Percentiles rank a stretch among this genome's conserved stretches.
Evolutionary conservation across 2,329 filamentous ascomycete genomes (phyloP).

Genomic region (Claviceps sp.): DNA sequence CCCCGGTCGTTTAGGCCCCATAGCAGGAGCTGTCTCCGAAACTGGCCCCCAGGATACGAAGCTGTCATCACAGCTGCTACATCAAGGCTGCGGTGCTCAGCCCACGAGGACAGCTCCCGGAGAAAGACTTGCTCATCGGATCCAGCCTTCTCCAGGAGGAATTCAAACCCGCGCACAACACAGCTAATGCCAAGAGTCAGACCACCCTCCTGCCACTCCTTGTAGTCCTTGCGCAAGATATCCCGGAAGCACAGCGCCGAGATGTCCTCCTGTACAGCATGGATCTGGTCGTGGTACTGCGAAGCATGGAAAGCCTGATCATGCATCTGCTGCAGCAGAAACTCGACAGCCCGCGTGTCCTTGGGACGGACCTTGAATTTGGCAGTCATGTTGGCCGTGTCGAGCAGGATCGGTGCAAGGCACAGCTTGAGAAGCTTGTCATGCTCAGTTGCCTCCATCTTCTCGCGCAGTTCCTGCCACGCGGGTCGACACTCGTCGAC

Average conservation of each 20-base stretch:
- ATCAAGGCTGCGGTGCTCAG: slow-evolving; percentile 43
- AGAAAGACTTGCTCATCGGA: slow-evolving; percentile 30
- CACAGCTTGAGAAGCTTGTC: slow-evolving; percentile 52
- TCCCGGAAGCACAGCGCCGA: slow-evolving; percentile 47
- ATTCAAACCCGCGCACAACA: slow-evolving; percentile 48
- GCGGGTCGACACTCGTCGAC: slow-evolving; percentile 40
- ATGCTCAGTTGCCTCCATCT: slow-evolving; percentile 20
- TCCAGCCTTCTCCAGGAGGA: slow-evolving; percentile 41
- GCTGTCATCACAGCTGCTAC: slow-evolving; percentile 58
- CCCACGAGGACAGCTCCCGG: slow-evolving; percentile 36
- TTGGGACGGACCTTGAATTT: slow-evolving; percentile 50
- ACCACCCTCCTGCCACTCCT: slow-evolving; percentile 53
- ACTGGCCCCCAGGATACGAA: slow-evolving; percentile 38
- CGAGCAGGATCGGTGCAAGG: slow-evolving; percentile 58
- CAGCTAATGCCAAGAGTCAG: slow-evolving; percentile 54
- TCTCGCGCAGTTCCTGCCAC: slow-evolving; percentile 41
- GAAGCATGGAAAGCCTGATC: slow-evolving; percentile 34
- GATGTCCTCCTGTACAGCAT: slow-evolving; percentile 54
- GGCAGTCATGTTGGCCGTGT: slow-evolving; percentile 52
- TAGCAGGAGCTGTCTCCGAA: slow-evolving; percentile 54
- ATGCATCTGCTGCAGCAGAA: slow-evolving; percentile 39
- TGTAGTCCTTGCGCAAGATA: slow-evolving; percentile 72
- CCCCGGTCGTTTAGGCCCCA: slow-evolving; percentile 44
- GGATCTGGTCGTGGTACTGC: slow-evolving; percentile 45
- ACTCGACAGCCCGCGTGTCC: slow-evolving; percentile 44